A percentile compares a stretch with the other conserved stretches of the same genome.
phyloP scores from a whole-genome alignment of 2,329 filamentous ascomycete species.

The Clarireedia hainanense region DNA sequence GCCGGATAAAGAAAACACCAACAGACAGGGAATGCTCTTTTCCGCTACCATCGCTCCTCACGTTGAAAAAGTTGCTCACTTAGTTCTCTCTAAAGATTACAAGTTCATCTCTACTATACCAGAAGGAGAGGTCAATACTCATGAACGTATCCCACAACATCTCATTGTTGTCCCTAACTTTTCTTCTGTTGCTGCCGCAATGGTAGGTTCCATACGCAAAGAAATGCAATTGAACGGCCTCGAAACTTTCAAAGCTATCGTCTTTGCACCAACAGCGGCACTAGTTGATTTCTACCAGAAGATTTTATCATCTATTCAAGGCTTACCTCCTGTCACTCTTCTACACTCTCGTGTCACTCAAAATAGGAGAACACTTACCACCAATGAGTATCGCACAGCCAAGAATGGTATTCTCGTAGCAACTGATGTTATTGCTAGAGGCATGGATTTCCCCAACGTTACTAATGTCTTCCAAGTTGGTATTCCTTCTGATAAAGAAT shows the following conservation, averaged over 20 bases:
- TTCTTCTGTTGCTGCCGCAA: constrained; percentile 66
- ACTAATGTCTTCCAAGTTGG: constrained; percentile 74
- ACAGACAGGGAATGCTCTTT: constrained; percentile 88
- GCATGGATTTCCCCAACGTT: constrained; percentile 76
- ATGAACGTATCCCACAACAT: constrained; percentile 76
- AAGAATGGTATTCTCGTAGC: constrained; percentile 61
- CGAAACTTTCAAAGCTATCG: constrained; percentile 79
- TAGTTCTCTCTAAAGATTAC: constrained; percentile 72
- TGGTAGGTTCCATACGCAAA: constrained; percentile 67
- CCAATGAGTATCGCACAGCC: constrained; percentile 63
- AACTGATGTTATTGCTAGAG: constrained; percentile 72
- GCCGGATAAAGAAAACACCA: constrained; percentile 52
- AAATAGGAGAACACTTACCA: constrained; percentile 55
- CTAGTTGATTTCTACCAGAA: constrained; percentile 58
- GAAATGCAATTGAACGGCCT: constrained; percentile 41
- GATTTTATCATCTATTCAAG: constrained; percentile 38
- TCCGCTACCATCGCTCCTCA: constrained; percentile 85
- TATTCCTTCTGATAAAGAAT: constrained; percentile 54
- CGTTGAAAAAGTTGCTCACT: constrained; percentile 71
- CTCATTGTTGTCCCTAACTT: constrained; percentile 59
- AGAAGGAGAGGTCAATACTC: constrained; percentile 75
- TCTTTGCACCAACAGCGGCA: constrained; percentile 78
- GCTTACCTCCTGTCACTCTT: constrained; percentile 24
- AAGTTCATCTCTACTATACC: constrained; percentile 85
- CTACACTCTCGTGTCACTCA: constrained; percentile 81